Base-by-base conservation (phyloP, 2,329 filamentous ascomycete genomes). In the Fusarium robinianum region DNA sequence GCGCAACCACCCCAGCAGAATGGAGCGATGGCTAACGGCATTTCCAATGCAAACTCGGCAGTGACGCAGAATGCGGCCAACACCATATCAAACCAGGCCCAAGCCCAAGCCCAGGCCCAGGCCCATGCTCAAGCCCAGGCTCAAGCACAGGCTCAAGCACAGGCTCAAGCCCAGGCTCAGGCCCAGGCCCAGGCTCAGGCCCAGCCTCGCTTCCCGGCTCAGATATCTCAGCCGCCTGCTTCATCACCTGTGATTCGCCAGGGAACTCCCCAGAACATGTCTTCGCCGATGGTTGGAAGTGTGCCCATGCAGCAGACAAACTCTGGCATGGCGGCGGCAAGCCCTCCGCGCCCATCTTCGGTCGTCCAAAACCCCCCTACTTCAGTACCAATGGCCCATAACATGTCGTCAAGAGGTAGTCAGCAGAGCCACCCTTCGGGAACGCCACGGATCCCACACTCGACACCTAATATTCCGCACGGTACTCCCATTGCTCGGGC, bases 261-360 rank as follows among this genome's bases (percentile, higher is more conserved):
- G 55, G 79, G 78, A 15, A 85, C 82, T 2, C 83, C 83, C 9
- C 80, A 83, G 42, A 80, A 78, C 43, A 78, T 80, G 70, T 85
- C 83, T 5, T 85, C 83, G 2, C 83, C 83, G 7, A 83, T 81
- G 74, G 76, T 81, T n/a, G 74, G 74, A 29, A 77, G 77, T 23
- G 78, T 79, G 17, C 70, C 80, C 1, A 86, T 87, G 83, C 80
- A 84, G 50, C 75, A 77, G 23, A 82, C 81, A 18, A 81, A 78
- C 34, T 87, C 85, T 2, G 84, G 77, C 56, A 84, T 87, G 75
- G 83, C 82, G 75, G 83, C 82, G 14, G 81, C 75, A 37, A 88
- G 84, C 58, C 85, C 85, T 17, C 73, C 82, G 12, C 75, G 85
- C 30, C 83, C 85, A 11, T 72, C 83, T 1, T 88, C 85, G 11